These are phyloP conservation scores for Entophlyctis helioformis DNA, from an alignment of 192 early-diverging fungal species.

Conservation along the genomic window DNA sequence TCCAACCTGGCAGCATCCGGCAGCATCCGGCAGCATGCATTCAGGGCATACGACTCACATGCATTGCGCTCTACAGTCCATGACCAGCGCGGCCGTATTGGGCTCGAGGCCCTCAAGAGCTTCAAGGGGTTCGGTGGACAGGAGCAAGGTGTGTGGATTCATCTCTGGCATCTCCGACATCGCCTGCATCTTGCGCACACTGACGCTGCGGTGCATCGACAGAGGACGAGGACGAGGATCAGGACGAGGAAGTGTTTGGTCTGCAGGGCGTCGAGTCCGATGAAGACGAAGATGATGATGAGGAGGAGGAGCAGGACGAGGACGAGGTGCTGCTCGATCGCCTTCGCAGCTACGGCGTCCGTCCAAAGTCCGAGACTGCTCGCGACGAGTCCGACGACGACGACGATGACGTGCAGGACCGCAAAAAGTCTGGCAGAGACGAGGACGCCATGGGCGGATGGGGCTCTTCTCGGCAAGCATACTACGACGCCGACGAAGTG, in stretches of 20 bases:
- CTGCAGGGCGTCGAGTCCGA: slow-evolving; percentile 33
- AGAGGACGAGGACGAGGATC: slow-evolving; percentile 44
- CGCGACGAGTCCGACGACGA: slow-evolving; percentile 7
- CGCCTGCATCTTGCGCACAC: neutral
- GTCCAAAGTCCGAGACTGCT: slow-evolving; percentile 5
- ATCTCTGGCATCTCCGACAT: neutral
- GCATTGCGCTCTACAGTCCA: too few relatives aligned
- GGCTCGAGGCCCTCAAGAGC: neutral
- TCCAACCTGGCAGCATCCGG: too few relatives aligned
- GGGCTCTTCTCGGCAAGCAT: slow-evolving; percentile 64
- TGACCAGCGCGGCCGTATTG: slow-evolving; percentile 19
- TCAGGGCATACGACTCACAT: too few relatives aligned
- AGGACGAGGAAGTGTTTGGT: slow-evolving; percentile 68
- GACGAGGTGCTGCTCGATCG: slow-evolving; percentile 26
- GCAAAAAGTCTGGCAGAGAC: slow-evolving; percentile 7
- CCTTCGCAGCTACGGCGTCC: too few relatives aligned
- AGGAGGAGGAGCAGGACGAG: slow-evolving; percentile 16
- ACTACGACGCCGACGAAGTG: slow-evolving; percentile 78
- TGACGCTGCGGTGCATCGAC: too few relatives aligned
- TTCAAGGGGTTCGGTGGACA: slow-evolving; percentile 1
- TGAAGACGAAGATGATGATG: slow-evolving; percentile 5
- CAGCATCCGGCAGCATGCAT: too few relatives aligned
- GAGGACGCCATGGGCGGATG: slow-evolving; percentile 21
- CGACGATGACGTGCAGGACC: slow-evolving; percentile 7
- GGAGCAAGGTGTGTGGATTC: neutral